phyloP scores from a whole-genome alignment of 257 asterid species.

The Nicotiana sylvestris region DNA sequence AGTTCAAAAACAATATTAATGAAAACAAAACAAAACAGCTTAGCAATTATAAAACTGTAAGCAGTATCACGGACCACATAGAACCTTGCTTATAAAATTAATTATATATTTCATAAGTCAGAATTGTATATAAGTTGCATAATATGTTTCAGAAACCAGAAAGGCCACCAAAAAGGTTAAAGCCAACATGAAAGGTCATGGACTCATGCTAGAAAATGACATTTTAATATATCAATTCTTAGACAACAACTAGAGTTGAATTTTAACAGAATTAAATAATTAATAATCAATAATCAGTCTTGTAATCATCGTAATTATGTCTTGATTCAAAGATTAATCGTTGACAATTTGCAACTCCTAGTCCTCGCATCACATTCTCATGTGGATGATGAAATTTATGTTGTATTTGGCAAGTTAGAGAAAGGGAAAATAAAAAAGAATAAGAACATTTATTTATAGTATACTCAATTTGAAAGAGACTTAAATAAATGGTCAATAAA shows the following conservation, averaged over 20 bases:
- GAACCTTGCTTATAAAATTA: no score
- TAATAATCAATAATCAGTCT: neutral
- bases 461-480: neutral
- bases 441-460: neutral
- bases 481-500: neutral
- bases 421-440: neutral
- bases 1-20: no score
- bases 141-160: neutral
- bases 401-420: neutral
- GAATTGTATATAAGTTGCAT: no score
- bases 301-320: neutral
- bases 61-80: no score
- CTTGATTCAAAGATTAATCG: neutral
- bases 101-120: no score
- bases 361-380: neutral
- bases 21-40: no score
- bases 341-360: neutral
- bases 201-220: constrained; percentile 8
- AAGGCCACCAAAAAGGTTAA: neutral
- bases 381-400: neutral
- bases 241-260: constrained; percentile 4
- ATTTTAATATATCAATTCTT: neutral
- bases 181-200: constrained; percentile 2
- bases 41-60: no score
- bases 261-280: neutral